Conservation (phyloP, 371 early-diverging fungal genomes). For the Synchytrium microbalum region DNA sequence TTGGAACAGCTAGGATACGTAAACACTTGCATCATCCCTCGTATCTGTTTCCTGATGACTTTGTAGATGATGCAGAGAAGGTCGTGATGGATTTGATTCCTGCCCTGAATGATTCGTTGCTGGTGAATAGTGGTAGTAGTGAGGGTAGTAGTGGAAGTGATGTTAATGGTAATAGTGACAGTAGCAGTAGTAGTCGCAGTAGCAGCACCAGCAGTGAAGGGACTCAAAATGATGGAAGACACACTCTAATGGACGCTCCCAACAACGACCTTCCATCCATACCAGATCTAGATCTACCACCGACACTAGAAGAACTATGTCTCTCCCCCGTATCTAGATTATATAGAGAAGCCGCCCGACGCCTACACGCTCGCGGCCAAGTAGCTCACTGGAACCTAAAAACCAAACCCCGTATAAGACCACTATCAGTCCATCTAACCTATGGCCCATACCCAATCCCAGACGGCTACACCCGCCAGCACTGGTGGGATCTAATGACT, state of each 20-base stretch:
- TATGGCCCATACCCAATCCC: constrained; percentile 38
- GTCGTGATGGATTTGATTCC: constrained; percentile 12
- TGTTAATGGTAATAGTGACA: constrained; percentile 5
- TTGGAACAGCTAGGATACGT: constrained; percentile 21
- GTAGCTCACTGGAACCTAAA: constrained; percentile 14
- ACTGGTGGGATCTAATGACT: constrained; percentile 28
- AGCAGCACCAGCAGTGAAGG: background rate
- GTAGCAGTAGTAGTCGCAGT: constrained; percentile 6
- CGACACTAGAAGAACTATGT: background rate
- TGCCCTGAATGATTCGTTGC: constrained; percentile 10
- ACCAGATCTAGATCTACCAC: background rate
- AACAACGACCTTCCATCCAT: background rate
- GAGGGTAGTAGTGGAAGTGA: background rate
- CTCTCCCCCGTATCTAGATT: background rate
- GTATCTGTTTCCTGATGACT: constrained; percentile 28
- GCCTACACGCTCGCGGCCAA: constrained; percentile 7
- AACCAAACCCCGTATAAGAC: background rate
- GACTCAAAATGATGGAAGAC: background rate
- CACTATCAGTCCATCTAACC: constrained; percentile 11
- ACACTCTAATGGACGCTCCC: background rate
- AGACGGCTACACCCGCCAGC: constrained; percentile 24
- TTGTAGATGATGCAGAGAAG: constrained; percentile 20
- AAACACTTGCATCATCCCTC: constrained; percentile 22
- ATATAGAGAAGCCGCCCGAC: background rate
- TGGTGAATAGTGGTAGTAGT: constrained; percentile 17